These are phyloP conservation scores for Benincasa hispida DNA, from an alignment of 306 rosid species.

Conservation along the genomic window DNA sequence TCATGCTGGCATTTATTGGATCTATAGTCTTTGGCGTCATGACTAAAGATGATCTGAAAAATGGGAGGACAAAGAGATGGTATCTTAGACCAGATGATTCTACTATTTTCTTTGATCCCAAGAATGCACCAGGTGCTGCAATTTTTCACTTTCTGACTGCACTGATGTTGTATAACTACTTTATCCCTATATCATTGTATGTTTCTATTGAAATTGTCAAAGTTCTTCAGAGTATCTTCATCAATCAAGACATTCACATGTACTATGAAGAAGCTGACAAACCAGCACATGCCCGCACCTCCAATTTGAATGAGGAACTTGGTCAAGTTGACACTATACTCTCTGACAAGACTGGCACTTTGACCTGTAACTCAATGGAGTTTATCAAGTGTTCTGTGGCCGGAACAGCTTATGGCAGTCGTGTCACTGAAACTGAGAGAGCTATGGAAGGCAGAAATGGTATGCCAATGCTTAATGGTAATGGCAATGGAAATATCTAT, in stretches of 20 bases:
- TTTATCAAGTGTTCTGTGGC: slow-evolving; percentile 90
- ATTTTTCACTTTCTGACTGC: slow-evolving; percentile 64
- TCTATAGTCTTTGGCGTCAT: slow-evolving; percentile 66
- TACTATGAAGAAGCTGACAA: slow-evolving; percentile 85
- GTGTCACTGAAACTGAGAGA: slow-evolving; percentile 67
- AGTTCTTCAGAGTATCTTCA: slow-evolving; percentile 85
- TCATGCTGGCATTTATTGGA: slow-evolving; percentile 65
- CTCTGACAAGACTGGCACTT: slow-evolving; percentile 95
- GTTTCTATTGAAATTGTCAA: slow-evolving; percentile 89
- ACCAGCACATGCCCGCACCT: slow-evolving; percentile 87
- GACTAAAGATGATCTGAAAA: slow-evolving; percentile 54
- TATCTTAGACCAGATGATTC: slow-evolving; percentile 79
- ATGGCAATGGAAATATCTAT: slow-evolving; percentile 14
- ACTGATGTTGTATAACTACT: slow-evolving; percentile 50
- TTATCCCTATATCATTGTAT: slow-evolving; percentile 90
- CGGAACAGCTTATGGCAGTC: slow-evolving; percentile 87
- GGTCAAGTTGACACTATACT: slow-evolving; percentile 97
- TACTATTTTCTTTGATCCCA: slow-evolving; percentile 64
- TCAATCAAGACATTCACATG: slow-evolving; percentile 78
- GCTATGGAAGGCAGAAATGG: slow-evolving; percentile 36
- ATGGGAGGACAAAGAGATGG: slow-evolving; percentile 71
- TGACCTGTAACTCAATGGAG: slow-evolving; percentile 99
- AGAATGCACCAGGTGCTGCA: slow-evolving; percentile 52
- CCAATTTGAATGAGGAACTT: slow-evolving; percentile 95
- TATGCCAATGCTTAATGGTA: slow-evolving; percentile 21